Evolutionary conservation across 2,329 filamentous ascomycete genomes (phyloP).

Genomic region (Fusarium sp.): DNA sequence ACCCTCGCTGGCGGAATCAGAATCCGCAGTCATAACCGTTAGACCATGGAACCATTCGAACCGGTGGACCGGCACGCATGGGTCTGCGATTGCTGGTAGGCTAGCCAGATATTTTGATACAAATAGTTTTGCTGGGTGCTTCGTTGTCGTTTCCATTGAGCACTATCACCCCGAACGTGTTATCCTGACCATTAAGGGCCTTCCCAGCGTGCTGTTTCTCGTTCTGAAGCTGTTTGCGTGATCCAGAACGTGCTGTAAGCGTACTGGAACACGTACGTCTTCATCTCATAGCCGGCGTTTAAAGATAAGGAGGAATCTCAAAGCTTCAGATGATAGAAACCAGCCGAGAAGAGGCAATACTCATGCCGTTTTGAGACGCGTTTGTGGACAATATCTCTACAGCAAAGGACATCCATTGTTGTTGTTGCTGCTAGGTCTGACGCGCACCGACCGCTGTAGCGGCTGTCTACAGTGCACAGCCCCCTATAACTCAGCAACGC

Average conservation of each 20-base stretch:
- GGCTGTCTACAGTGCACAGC: slow-evolving; percentile 29
- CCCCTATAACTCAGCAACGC: slow-evolving; percentile 15
- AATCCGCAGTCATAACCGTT: slow-evolving; percentile 46
- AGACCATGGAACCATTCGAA: slow-evolving; percentile 31
- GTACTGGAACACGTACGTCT: background rate
- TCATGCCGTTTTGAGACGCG: background rate
- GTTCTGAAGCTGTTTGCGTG: background rate
- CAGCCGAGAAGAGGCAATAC: background rate
- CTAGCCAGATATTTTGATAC: background rate
- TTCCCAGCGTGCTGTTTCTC: background rate
- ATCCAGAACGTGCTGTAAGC: background rate
- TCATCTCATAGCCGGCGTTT: background rate
- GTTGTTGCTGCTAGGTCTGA: background rate
- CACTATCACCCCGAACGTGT: background rate
- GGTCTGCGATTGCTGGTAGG: background rate
- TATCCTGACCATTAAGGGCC: background rate
- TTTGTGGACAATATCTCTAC: background rate
- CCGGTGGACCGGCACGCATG: background rate
- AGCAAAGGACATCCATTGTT: background rate
- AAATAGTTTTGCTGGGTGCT: accelerated
- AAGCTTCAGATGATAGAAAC: background rate
- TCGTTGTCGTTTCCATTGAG: too few species aligned
- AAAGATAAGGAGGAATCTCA: background rate
- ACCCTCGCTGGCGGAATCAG: slow-evolving; percentile 46
- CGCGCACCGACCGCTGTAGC: slow-evolving; percentile 8